These are phyloP conservation scores for Aspergillus fischeri DNA, from an alignment of 2,329 filamentous ascomycete species.

Conservation along the genomic window DNA sequence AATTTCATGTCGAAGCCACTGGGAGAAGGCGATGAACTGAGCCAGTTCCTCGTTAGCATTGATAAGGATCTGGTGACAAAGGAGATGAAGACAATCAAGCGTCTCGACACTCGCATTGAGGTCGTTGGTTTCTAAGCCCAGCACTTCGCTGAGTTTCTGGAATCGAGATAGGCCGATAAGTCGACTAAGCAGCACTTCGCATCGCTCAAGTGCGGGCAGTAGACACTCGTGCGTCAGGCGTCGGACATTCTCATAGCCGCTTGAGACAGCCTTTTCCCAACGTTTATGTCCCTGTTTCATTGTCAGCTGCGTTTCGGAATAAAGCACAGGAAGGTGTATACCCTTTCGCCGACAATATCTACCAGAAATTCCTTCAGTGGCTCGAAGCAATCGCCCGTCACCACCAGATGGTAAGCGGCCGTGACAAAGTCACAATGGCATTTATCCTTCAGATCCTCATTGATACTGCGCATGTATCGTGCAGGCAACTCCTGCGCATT, in stretches of 20 bases:
- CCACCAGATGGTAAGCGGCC: slow-evolving; percentile 76
- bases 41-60: slow-evolving; percentile 71
- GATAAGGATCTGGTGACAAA: slow-evolving; percentile 68
- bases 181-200: slow-evolving; percentile 73
- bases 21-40: slow-evolving; percentile 72
- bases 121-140: slow-evolving; percentile 62
- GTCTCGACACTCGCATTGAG: slow-evolving; percentile 62
- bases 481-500: slow-evolving; percentile 73
- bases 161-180: slow-evolving; percentile 80
- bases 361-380: slow-evolving; percentile 82
- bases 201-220: slow-evolving; percentile 80
- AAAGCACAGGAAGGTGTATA: slow-evolving; percentile 39
- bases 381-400: slow-evolving; percentile 74
- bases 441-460: slow-evolving; percentile 68
- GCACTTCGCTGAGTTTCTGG: slow-evolving; percentile 61
- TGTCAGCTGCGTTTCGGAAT: slow-evolving; percentile 7
- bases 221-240: slow-evolving; percentile 81
- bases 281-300: slow-evolving; percentile 72
- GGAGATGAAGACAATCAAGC: slow-evolving; percentile 68
- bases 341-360: slow-evolving; percentile 74
- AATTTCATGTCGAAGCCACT: slow-evolving; percentile 80
- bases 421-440: slow-evolving; percentile 64
- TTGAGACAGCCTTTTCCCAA: slow-evolving; percentile 84
- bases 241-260: slow-evolving; percentile 72
- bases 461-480: slow-evolving; percentile 72